Percentiles rank a stretch among this genome's conserved stretches.
Evolutionary conservation across 1,139 yeast genomes (phyloP).

Genomic region (Hyphopichia pseudoburtonii): DNA sequence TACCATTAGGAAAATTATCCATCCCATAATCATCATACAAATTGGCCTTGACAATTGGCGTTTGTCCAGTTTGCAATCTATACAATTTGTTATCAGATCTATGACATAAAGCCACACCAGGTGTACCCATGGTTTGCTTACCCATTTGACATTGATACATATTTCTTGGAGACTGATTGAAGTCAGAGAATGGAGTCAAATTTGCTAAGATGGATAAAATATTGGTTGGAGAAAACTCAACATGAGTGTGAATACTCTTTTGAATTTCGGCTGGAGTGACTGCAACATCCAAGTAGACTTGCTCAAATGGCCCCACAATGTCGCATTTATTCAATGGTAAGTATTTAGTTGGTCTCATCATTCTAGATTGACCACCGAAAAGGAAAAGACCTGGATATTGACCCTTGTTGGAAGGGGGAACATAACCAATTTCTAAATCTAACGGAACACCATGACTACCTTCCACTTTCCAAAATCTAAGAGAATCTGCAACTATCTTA

Average conservation of each 20-base stretch:
- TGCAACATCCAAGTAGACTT: constrained; percentile 94
- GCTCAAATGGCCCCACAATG: constrained; percentile 95
- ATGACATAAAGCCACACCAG: constrained; percentile 91
- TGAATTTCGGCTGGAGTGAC: constrained; percentile 92
- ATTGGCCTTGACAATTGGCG: constrained; percentile 94
- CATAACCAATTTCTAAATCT: constrained; percentile 89
- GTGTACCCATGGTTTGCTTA: constrained; percentile 99
- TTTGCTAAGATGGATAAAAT: constrained; percentile 7
- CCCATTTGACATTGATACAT: constrained; percentile 99
- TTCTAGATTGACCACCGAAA: constrained; percentile 90
- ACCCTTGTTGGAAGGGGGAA: constrained; percentile 92
- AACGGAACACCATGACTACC: constrained; percentile 75
- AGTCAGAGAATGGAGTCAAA: constrained; percentile 71
- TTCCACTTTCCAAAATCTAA: constrained; percentile 91
- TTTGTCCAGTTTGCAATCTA: constrained; percentile 91
- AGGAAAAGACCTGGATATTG: constrained; percentile 95
- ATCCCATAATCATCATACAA: constrained; percentile 94
- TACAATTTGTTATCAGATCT: constrained; percentile 94
- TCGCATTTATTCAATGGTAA: constrained; percentile 81
- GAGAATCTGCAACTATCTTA: constrained; percentile 79
- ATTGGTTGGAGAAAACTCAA: constrained; percentile 87
- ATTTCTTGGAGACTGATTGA: constrained; percentile 98
- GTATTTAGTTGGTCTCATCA: constrained; percentile 94
- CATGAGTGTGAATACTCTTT: constrained; percentile 81
- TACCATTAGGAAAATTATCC: constrained; percentile 99